A percentile compares a stretch with the other conserved stretches of the same genome.
phyloP scores from a whole-genome alignment of 208 protist genomes.

The Trypanosoma grayi region DNA sequence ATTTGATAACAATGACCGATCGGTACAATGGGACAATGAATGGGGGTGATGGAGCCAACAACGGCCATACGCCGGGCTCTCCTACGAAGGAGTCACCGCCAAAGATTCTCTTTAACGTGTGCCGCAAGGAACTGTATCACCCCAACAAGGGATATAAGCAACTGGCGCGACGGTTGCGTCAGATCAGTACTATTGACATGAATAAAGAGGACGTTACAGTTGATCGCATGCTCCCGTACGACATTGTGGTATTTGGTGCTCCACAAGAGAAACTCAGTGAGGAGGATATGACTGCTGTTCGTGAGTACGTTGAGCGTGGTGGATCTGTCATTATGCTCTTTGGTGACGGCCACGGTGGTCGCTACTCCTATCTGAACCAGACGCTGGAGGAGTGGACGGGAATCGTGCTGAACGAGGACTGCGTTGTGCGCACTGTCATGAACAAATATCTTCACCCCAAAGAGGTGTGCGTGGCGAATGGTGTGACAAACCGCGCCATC shows the following conservation, averaged over 20 bases:
- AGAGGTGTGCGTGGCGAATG: conserved; percentile 92
- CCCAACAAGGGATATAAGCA: conserved; percentile 90
- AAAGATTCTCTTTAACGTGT: conserved; percentile 90
- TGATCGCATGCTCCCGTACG: conserved; percentile 61
- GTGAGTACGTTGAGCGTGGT: conserved; percentile 85
- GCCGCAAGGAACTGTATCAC: conserved; percentile 85
- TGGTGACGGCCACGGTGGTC: conserved; percentile 90
- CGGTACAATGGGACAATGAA: conserved; percentile 1
- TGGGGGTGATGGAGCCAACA: background rate
- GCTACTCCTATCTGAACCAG: conserved; percentile 78
- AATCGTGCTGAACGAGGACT: conserved; percentile 93
- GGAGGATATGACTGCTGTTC: conserved; percentile 78
- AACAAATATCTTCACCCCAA: conserved; percentile 97
- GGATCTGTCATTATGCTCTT: conserved; percentile 91
- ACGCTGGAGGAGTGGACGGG: conserved; percentile 88
- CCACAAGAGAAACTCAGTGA: conserved; percentile 71
- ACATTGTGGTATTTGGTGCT: conserved; percentile 80
- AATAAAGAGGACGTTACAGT: conserved; percentile 90
- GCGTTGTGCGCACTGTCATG: conserved; percentile 93
- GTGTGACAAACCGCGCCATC: conserved; percentile 94
- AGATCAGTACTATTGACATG: conserved; percentile 73
- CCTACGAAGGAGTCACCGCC: conserved; percentile 30
- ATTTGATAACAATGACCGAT: background rate
- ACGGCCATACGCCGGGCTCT: conserved; percentile 13
- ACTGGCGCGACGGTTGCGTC: conserved; percentile 73